phyloP scores from a whole-genome alignment of 257 asterid genomes.

The Solanum clarkiae region DNA sequence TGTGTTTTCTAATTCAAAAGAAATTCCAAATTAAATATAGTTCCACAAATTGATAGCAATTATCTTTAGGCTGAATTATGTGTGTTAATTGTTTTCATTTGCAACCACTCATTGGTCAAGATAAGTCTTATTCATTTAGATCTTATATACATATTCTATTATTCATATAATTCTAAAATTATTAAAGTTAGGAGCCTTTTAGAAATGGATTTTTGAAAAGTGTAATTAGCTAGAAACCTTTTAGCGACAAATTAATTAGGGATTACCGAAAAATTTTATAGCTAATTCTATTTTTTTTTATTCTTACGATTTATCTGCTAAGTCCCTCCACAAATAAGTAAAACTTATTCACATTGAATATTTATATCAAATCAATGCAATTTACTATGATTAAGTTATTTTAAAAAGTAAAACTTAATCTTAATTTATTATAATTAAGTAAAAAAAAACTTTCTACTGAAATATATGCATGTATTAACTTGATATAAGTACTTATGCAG shows the following conservation, averaged over 20 bases:
- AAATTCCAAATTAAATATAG: neutral
- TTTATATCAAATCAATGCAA: neutral
- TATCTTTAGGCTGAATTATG: neutral
- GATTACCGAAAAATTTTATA: too few relatives aligned
- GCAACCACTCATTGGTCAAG: neutral
- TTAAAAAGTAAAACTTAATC: neutral
- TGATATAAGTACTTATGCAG: neutral
- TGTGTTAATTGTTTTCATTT: neutral
- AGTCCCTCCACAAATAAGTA: too few relatives aligned
- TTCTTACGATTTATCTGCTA: too few relatives aligned
- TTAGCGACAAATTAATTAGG: too few relatives aligned
- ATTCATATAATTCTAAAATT: neutral
- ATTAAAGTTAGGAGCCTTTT: neutral
- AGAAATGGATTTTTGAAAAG: too few relatives aligned
- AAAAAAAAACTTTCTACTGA: neutral
- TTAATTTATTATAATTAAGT: neutral
- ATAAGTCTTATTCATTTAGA: neutral
- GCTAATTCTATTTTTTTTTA: too few relatives aligned
- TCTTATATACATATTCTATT: neutral
- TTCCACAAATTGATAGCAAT: neutral
- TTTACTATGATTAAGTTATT: neutral
- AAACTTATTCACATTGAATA: too few relatives aligned
- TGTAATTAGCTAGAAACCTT: too few relatives aligned
- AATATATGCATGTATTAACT: neutral
- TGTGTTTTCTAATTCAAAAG: neutral